phyloP scores from a whole-genome alignment of 768 basidiomycete genomes.

The Suillus weaverae region DNA sequence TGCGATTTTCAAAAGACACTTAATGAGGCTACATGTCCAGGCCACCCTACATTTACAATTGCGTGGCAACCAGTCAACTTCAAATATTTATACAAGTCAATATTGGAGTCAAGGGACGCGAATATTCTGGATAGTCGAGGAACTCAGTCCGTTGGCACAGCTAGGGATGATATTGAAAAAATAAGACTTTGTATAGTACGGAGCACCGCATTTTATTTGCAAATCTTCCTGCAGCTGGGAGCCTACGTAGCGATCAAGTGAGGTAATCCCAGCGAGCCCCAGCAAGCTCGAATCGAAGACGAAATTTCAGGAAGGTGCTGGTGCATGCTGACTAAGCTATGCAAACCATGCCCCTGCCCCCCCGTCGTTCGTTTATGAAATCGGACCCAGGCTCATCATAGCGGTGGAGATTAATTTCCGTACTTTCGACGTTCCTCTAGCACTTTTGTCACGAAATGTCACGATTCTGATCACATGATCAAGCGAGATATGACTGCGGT shows the following conservation, averaged over 20 bases:
- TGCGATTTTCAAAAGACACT: background rate
- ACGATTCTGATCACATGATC: no score
- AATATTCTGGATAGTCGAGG: background rate
- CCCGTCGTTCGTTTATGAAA: background rate
- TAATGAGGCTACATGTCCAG: background rate
- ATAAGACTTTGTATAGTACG: background rate
- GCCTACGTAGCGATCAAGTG: background rate
- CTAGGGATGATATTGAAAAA: background rate
- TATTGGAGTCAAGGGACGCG: background rate
- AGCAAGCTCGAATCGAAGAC: no score
- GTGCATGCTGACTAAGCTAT: no score
- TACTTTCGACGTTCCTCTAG: background rate
- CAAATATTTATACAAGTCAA: background rate
- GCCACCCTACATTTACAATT: background rate
- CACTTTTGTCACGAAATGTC: no score
- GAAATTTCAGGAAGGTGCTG: no score
- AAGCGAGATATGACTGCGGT: no score
- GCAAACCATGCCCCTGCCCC: no score
- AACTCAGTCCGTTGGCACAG: background rate
- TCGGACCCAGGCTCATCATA: background rate
- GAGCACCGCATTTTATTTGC: background rate
- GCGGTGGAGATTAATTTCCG: background rate
- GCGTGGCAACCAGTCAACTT: background rate
- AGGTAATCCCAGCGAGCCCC: background rate
- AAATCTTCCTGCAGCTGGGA: background rate